Base-by-base conservation (phyloP, 306 rosid genomes). In the Abrus pulchellus region DNA sequence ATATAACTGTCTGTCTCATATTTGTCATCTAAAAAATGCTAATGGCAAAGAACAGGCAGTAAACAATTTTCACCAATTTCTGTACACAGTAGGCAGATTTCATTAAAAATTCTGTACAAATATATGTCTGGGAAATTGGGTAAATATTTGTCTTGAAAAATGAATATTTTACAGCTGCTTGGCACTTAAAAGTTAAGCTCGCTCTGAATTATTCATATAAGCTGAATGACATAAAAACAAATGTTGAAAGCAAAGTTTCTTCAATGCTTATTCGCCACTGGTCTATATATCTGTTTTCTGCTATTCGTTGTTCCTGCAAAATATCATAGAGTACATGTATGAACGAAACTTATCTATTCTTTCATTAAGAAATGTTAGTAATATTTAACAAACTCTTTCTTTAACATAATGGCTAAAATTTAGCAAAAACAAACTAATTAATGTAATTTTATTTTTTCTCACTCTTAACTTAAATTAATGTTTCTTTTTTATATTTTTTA, bases 241-340 rank as follows among this genome's bases (percentile, higher is more conserved):
- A 48, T 2, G 3, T 20, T 3, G 6, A 9, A 20, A 9, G 4
- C n/a, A 7, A 44, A 38, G 54, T 3, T 6, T 85, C 92, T 68
- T 63, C 72, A 65, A 11, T 77, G 29, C 75, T 70, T 80, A 52
- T 48, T 83, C 48, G 63, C 47, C 76, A 80, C 85, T 59, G 34
- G 80, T 76, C 41, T 72, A 81, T 79, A 81, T 30, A 41, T 69
- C 10, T 54, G 63, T 47, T 82, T 75, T 57, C n/a, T 85, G 74
- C 43, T 14, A 60, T 77, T 82, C 78, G 50, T 55, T 78, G 56
- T 82, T 67, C 89, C 85, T 89, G 90, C 76, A 9, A 53, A 55
- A 30, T 55, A 63, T 41, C n/a, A 41, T 0, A 53, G 54, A 27
- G 14, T 10, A 27, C 56, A 4, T 1, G 1, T 5, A 10, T 53